These are phyloP conservation scores for Spizellomyces sp. DNA, from an alignment of 192 early-diverging fungal species.

Conservation along the genomic window DNA sequence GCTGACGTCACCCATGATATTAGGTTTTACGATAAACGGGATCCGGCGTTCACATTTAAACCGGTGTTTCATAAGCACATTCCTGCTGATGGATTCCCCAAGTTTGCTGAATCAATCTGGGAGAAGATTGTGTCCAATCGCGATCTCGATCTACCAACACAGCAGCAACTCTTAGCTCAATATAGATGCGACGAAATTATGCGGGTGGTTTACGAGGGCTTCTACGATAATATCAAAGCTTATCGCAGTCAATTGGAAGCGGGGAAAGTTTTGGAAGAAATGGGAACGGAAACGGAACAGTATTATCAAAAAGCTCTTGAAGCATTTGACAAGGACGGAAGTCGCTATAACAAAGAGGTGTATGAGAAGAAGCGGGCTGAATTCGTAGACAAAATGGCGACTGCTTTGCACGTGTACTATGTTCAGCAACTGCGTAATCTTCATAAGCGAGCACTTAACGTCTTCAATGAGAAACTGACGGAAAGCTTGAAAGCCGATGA, in stretches of 20 bases:
- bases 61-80: constrained; percentile 86
- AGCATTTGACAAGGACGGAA: constrained; percentile 87
- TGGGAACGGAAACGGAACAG: constrained; percentile 69
- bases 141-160: constrained; percentile 96
- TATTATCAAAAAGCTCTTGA: constrained; percentile 51
- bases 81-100: constrained; percentile 93
- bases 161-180: constrained; percentile 96
- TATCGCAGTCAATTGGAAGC: constrained; percentile 73
- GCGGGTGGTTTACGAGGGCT: constrained; percentile 64
- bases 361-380: constrained; percentile 86
- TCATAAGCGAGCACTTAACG: constrained; percentile 67
- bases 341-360: constrained; percentile 85
- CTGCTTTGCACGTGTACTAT: constrained; percentile 75
- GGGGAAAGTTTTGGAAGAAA: constrained; percentile 74
- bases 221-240: constrained; percentile 63
- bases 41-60: constrained; percentile 82
- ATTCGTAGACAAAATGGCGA: constrained; percentile 75
- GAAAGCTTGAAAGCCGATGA: constrained; percentile 56
- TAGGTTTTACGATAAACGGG: constrained; percentile 70
- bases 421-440: constrained; percentile 88
- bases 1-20: constrained; percentile 3
- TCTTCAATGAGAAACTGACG: constrained; percentile 65
- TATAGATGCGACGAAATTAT: constrained; percentile 98
- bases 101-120: constrained; percentile 94
- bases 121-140: constrained; percentile 93